Evolutionary conservation across 176 grass and related monocot species (phyloP).

Genomic region (Avena eriantha): DNA sequence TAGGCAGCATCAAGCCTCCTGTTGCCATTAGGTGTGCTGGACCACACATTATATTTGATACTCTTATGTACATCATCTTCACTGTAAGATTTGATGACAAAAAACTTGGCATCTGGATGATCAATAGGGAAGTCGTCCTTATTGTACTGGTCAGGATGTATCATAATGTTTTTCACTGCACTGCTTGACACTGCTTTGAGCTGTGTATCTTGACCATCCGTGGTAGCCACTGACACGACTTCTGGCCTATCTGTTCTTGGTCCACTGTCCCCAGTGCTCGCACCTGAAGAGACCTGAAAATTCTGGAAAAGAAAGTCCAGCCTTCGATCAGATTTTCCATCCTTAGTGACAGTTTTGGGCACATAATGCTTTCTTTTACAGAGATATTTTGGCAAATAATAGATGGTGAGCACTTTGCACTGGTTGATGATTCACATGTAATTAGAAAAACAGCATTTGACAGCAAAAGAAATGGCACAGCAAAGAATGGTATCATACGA

Average conservation of each 20-base stretch:
- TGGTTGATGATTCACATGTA: neutral
- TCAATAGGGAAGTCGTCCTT: slow-evolving; percentile 64
- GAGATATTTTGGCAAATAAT: slow-evolving; percentile 7
- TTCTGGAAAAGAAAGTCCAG: slow-evolving; percentile 19
- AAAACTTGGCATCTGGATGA: slow-evolving; percentile 74
- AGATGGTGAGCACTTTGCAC: neutral
- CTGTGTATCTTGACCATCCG: slow-evolving; percentile 14
- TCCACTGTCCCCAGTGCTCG: slow-evolving; percentile 41
- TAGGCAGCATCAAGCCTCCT: slow-evolving; percentile 69
- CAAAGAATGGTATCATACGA: slow-evolving; percentile 8
- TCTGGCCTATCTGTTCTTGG: slow-evolving; percentile 45
- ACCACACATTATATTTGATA: slow-evolving; percentile 86
- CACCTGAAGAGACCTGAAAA: slow-evolving; percentile 39
- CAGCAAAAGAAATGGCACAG: slow-evolving; percentile 17
- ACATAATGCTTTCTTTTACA: neutral
- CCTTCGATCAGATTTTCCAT: slow-evolving; percentile 31
- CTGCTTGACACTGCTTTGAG: slow-evolving; percentile 43
- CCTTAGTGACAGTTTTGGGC: slow-evolving; percentile 35
- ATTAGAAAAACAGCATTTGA: slow-evolving; percentile 6
- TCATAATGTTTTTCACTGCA: slow-evolving; percentile 46
- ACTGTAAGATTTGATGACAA: slow-evolving; percentile 86
- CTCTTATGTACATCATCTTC: slow-evolving; percentile 93
- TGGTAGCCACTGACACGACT: slow-evolving; percentile 18
- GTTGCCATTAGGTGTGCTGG: slow-evolving; percentile 77
- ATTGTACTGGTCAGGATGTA: slow-evolving; percentile 61